Base-by-base conservation (phyloP, 1,284 basidiomycete genomes). In the Pseudozyma sp. region DNA sequence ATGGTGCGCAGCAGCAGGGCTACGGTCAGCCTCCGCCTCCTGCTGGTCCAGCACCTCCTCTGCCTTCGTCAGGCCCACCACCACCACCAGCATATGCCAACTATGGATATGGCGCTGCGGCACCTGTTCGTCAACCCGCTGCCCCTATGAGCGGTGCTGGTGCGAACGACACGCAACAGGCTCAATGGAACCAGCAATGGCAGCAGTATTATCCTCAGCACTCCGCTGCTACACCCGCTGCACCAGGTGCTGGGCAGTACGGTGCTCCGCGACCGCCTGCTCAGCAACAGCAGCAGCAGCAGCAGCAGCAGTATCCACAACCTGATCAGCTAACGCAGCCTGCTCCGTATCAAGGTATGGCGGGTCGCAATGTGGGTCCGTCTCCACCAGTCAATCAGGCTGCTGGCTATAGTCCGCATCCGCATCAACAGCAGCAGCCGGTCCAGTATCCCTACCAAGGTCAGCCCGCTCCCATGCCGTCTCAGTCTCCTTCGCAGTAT, bases 121-220 rank as follows among this genome's bases (percentile, higher is more conserved):
- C 59, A 5, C 67, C 62, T 19, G 31, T 53, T 21, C 63, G 68
- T 48, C 42, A 55, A 5, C 21, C 54, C 21, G 39, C 64, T 35
- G 25, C 58, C 19, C 36, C 49, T 25, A 49, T 57, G 59, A 55
- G 50, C 49, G 47, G 49, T 25, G 45, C 44, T 35, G 57, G 18
- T 12, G 53, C 71, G 8, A 48, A 12, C 25, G 57, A 63, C 19
- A 52, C 59, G 16, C 70, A 70, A 47, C 78, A 77, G 43, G 38
- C 59, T 19, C 67, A 78, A 43, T 78, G 76, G 78, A 77, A 74
- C 31, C 72, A 78, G 54, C 78, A 76, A 36, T 79, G 77, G 77
- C 65, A 61, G 40, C 66, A 56, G 56, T 69, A 71, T 42, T 77
- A 77, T 58, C 70, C 71, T 18, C 77, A 63, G 44, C 77, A 71